phyloP scores from a whole-genome alignment of 768 basidiomycete species.

The Lactarius pseudohatsudake region DNA sequence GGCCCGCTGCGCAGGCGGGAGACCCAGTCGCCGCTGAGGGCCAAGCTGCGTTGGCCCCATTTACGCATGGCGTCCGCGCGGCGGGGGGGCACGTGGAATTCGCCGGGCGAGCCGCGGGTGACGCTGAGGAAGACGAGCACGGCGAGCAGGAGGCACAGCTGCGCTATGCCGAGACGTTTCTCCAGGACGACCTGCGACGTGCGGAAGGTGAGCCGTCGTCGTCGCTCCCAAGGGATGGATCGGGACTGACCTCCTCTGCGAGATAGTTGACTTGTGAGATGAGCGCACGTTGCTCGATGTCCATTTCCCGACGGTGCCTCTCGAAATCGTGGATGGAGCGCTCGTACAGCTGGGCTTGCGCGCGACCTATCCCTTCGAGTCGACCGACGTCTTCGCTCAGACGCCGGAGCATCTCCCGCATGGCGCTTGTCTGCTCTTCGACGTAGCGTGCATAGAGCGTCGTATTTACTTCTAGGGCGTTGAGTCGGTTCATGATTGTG shows the following conservation, averaged over 20 bases:
- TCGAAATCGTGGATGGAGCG: slow-evolving; percentile 69
- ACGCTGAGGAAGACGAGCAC: slow-evolving; percentile 86
- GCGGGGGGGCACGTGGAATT: slow-evolving; percentile 28
- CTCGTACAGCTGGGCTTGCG: slow-evolving; percentile 66
- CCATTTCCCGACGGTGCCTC: slow-evolving; percentile 60
- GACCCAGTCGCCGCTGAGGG: slow-evolving; percentile 55
- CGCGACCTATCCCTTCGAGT: slow-evolving; percentile 68
- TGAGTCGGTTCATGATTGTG: slow-evolving; percentile 91
- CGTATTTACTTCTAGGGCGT: slow-evolving; percentile 81
- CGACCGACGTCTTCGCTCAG: slow-evolving; percentile 78
- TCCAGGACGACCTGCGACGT: slow-evolving; percentile 70
- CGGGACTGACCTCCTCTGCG: slow-evolving; percentile 65
- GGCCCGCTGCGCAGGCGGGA: slow-evolving; percentile 39
- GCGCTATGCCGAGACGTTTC: slow-evolving; percentile 86
- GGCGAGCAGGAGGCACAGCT: slow-evolving; percentile 78
- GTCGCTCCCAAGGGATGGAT: fast-evolving
- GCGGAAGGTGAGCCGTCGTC: background rate
- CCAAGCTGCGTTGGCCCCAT: slow-evolving; percentile 58
- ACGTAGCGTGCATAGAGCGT: slow-evolving; percentile 83
- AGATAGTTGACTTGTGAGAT: slow-evolving; percentile 71
- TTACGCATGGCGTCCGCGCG: slow-evolving; percentile 42
- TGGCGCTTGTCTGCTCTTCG: slow-evolving; percentile 79
- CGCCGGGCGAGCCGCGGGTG: slow-evolving; percentile 66
- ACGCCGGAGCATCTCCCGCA: slow-evolving; percentile 71
- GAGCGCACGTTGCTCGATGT: slow-evolving; percentile 69